Evolutionary conservation across 345 rosid genomes (phyloP).

Genomic region (Aegle marmelos): DNA sequence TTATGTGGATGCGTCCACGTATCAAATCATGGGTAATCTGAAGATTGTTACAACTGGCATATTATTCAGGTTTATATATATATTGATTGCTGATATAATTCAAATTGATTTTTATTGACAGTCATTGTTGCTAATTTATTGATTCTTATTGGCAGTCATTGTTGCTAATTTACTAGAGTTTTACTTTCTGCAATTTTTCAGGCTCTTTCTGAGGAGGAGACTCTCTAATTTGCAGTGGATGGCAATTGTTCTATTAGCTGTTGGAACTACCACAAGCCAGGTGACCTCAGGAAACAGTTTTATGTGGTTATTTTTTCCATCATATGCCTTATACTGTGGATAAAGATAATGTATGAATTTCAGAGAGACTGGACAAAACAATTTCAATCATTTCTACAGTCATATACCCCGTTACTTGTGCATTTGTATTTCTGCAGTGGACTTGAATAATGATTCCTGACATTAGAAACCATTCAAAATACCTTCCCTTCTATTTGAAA

Average conservation of each 20-base stretch:
- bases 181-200: conserved; percentile 11
- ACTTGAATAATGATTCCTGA: neutral
- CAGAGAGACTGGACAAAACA: neutral
- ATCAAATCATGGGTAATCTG: conserved; percentile 97
- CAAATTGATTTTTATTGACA: neutral
- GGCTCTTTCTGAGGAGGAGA: conserved; percentile 68
- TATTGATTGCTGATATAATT: no score
- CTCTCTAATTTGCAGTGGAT: conserved; percentile 81
- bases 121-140: neutral
- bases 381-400: neutral
- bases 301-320: neutral
- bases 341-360: neutral
- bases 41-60: conserved; percentile 95
- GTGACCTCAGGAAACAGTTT: conserved; percentile 24
- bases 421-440: neutral
- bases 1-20: conserved; percentile 87
- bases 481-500: neutral
- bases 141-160: neutral
- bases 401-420: neutral
- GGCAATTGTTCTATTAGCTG: conserved; percentile 78
- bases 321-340: neutral
- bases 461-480: neutral
- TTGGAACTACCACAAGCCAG: conserved; percentile 95
- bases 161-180: neutral
- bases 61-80: conserved; percentile 58